Base-by-base conservation (phyloP, 1,284 basidiomycete species). In the Vanrija pseudolonga region DNA sequence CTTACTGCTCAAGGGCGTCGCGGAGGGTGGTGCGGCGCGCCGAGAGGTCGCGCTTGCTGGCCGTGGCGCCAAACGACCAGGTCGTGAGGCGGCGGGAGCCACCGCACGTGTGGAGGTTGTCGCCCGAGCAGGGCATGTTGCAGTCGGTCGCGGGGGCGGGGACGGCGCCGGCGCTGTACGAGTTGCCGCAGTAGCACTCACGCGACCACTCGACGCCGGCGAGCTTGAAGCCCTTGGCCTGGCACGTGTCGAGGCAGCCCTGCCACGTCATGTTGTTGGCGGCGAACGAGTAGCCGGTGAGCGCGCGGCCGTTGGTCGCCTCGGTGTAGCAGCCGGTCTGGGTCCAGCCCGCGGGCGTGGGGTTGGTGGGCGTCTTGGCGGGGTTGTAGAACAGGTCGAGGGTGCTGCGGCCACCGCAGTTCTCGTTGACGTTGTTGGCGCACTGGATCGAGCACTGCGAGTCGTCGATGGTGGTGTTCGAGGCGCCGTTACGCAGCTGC, bases 381-480 rank as follows among this genome's bases (percentile, higher is more conserved):
- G 80, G 77, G 62, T 79, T 82, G 68, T 79, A 80, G 75, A 81
- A 78, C 14, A 80, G 64, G 37, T 79, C 80, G 57, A 83, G 52
- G 22, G 66, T 65, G 17, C 60, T 38, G 9, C 57, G 55, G 11
- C 71, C 72, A 51, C 72, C 72, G 54, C 72, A 74, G 37, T 58
- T 66, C 56, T 72, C 65, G 41, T 63, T 49, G 8, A 38, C 37
- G 54, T 68, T 64, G 45, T 58, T 63, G 24, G 59, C 54, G 47
- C 72, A 74, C 11, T 57, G 43, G 55, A 63, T 57, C 43, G 51
- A 59, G 54, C 72, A 74, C 40, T 62, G 47, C 36, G 22, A 37
- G 18, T 44, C 45, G 23, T 43, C 41, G 38, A 74, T 43, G 41
- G 63, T 63, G 15, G 55, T 62, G 55, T 60, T 64, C 53, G 60